Base-by-base conservation (phyloP, 345 rosid genomes). In the Angophora floribunda region DNA sequence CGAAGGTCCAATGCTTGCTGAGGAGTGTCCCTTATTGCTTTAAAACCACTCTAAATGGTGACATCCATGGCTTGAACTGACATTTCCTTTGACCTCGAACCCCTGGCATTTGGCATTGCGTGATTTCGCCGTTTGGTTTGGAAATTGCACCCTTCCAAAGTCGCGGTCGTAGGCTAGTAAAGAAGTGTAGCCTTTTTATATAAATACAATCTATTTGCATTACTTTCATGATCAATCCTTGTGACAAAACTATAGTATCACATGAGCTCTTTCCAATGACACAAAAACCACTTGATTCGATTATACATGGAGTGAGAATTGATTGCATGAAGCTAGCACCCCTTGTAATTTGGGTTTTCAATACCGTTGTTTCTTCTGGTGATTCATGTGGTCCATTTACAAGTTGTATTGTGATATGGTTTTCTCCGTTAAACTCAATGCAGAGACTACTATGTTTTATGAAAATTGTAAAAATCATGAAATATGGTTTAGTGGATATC, bases 191-290 rank as follows among this genome's bases (percentile, higher is more conserved):
- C 0, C 22, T 22, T 57, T 12, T 0, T 22, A 4, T 10, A 57
- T 57, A 9, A 57, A 9, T 11, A 22, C 28, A 57, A 57, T 57
- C 28, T 57, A 57, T 22, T 57, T 57, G n/a, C n/a, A 57, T 57
- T 24, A 24, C 63, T 2, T 57, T 24, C 7, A 24, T 13, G 13
- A 0, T 57, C 0, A 6, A 22, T 24, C 6, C 13, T 22, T 0
- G 28, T 22, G 8, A 57, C 63, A 4, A 24, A 57, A 57, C 22
- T 57, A n/a, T 57, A 57, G 63, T 55, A 55, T 55, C 11, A 55
- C 61, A 89, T 96, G 95, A 90, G 90, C 87, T 91, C 89, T 97
- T 44, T 95, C 98, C 86, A 95, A 95, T 57, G 94, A 95, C 88
- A 97, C 97, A 9, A 92, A 19, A 2, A 24, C 63, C 63, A 57